Conservation (phyloP, 2,329 filamentous ascomycete genomes). For the Diaporthe helianthi region DNA sequence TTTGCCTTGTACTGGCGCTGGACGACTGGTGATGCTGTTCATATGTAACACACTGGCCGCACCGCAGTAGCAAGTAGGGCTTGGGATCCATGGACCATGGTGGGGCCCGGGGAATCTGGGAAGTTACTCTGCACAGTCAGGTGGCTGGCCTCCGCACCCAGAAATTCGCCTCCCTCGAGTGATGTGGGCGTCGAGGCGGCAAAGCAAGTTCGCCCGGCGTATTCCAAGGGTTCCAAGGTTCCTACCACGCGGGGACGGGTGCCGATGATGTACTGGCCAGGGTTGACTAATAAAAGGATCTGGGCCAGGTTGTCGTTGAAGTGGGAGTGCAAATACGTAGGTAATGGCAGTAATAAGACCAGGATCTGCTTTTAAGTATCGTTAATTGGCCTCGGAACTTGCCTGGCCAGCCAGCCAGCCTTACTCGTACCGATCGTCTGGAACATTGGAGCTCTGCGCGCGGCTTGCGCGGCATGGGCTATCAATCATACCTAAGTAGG, state of each 20-base stretch:
- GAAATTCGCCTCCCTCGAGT: conserved; percentile 6
- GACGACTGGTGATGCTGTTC: neutral
- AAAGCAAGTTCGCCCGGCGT: neutral
- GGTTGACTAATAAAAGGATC: neutral
- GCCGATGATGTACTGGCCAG: neutral
- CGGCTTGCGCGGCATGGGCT: neutral
- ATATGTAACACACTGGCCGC: neutral
- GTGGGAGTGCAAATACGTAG: neutral
- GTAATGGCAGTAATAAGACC: neutral
- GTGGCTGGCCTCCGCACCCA: neutral
- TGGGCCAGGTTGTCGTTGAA: neutral
- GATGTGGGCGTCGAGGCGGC: conserved; percentile 1
- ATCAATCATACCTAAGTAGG: neutral
- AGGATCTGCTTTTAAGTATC: neutral
- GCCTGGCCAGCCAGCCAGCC: conserved; percentile 21
- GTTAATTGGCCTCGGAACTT: conserved; percentile 18
- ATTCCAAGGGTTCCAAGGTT: too few relatives aligned
- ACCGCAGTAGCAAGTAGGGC: neutral
- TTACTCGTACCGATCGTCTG: neutral
- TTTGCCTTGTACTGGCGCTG: conserved; percentile 5
- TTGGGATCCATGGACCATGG: too few relatives aligned
- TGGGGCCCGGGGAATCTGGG: neutral
- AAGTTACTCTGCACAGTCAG: neutral
- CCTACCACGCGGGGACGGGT: neutral
- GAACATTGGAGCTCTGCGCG: neutral